Evolutionary conservation across 208 protist species (phyloP).

Genomic region (Novymonas esmeraldas): DNA sequence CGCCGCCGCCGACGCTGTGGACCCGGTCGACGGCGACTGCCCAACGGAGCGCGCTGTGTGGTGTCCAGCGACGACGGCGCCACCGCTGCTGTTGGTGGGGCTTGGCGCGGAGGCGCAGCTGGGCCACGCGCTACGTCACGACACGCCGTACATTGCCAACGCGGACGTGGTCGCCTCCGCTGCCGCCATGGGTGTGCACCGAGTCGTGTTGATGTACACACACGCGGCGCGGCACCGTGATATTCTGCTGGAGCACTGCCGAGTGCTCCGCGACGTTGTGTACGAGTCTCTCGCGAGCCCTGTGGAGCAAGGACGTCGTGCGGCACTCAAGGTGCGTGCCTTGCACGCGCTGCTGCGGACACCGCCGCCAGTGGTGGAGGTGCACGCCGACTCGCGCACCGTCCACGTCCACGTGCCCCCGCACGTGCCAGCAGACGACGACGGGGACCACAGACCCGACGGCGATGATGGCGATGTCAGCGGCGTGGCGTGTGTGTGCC

Average conservation of each 20-base stretch:
- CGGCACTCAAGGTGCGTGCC: constrained; percentile 11
- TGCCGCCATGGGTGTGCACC: constrained; percentile 39
- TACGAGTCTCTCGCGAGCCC: constrained; percentile 22
- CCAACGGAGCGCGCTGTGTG: no score
- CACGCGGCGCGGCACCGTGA: constrained; percentile 19
- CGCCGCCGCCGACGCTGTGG: no score
- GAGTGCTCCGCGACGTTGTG: constrained; percentile 13
- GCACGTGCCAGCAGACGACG: constrained; percentile 5
- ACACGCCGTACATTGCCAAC: neutral
- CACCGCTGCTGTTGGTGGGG: constrained; percentile 40
- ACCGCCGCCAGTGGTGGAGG: constrained; percentile 21
- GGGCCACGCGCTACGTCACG: neutral
- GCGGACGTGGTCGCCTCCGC: constrained; percentile 31
- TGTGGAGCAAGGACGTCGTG: constrained; percentile 12
- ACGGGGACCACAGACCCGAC: no score
- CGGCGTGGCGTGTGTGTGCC: neutral
- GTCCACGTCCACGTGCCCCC: constrained; percentile 15
- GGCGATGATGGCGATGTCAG: no score
- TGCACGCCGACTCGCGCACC: constrained; percentile 11
- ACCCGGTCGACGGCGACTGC: no score
- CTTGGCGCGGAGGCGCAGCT: constrained; percentile 30
- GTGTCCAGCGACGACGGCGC: constrained; percentile 2
- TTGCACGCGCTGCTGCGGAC: constrained; percentile 21
- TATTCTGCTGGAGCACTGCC: constrained; percentile 24
- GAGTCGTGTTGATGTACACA: constrained; percentile 45